phyloP scores from a whole-genome alignment of 106 monocot species.

The Xerophyta viscosa region DNA sequence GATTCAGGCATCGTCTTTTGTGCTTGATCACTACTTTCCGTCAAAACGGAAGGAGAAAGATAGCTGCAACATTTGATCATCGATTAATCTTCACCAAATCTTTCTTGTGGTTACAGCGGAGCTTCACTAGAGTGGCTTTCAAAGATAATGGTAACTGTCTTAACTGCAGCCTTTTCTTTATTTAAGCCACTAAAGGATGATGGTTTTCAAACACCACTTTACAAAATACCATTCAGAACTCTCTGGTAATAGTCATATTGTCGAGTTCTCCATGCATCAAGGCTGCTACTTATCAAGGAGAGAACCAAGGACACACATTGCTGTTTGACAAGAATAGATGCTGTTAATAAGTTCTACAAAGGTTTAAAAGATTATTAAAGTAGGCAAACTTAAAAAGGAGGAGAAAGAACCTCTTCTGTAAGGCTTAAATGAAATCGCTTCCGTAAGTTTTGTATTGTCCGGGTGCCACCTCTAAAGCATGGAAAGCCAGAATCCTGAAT shows the following conservation, averaged over 20 bases:
- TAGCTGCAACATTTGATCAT: too few relatives aligned
- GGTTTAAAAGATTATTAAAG: too few relatives aligned
- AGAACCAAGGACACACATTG: slow-evolving; percentile 98
- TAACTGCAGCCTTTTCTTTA: neutral
- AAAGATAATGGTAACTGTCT: too few relatives aligned
- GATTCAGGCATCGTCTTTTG: too few relatives aligned
- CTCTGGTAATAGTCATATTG: slow-evolving; percentile 99
- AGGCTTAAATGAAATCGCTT: slow-evolving; percentile 93
- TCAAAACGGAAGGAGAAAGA: too few relatives aligned
- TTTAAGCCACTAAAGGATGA: too few relatives aligned
- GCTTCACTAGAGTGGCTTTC: too few relatives aligned
- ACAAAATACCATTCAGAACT: slow-evolving; percentile 93
- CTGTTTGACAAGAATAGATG: slow-evolving; percentile 36
- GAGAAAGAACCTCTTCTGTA: slow-evolving; percentile 81
- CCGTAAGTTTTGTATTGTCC: slow-evolving; percentile 94
- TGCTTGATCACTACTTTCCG: too few relatives aligned
- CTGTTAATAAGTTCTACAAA: slow-evolving; percentile 2
- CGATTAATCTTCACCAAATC: too few relatives aligned
- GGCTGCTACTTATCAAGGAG: slow-evolving; percentile 97
- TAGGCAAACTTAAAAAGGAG: neutral
- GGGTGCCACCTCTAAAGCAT: slow-evolving; percentile 87
- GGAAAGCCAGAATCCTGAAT: slow-evolving; percentile 98
- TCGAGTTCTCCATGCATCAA: slow-evolving; percentile 97
- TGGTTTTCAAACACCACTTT: slow-evolving; percentile 9
- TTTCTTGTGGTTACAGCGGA: too few relatives aligned